These are phyloP conservation scores for Claviceps sp. DNA, from an alignment of 2,329 filamentous ascomycete genomes.

Conservation along the genomic window DNA sequence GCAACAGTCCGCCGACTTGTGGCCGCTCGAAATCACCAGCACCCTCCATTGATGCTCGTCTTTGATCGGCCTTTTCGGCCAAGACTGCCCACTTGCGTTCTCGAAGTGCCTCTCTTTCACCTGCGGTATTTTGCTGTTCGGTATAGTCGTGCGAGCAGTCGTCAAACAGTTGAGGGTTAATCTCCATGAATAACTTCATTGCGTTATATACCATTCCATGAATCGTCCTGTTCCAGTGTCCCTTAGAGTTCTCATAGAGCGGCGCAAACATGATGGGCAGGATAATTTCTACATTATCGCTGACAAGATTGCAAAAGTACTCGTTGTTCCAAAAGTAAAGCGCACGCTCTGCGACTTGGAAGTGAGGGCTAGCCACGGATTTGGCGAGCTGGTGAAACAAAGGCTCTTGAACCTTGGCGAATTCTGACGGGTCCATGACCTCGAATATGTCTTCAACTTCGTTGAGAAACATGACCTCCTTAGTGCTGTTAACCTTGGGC, in stretches of 20 bases:
- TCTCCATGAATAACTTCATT: constrained; percentile 99
- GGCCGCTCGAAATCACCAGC: constrained; percentile 20
- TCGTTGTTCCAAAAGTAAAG: constrained; percentile 99
- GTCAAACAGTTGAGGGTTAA: constrained; percentile 95
- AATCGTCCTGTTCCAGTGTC: constrained; percentile 99
- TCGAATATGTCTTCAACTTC: constrained; percentile 99
- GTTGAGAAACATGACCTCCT: constrained; percentile 99
- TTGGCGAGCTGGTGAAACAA: constrained; percentile 96
- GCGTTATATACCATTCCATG: constrained; percentile 99
- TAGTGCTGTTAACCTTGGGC: constrained; percentile 99
- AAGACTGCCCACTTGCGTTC: constrained; percentile 84
- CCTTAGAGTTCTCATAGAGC: constrained; percentile 96
- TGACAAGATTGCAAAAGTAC: constrained; percentile 98
- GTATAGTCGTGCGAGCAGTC: constrained; percentile 98
- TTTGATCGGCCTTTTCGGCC: constrained; percentile 62
- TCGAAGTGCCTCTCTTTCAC: constrained; percentile 67
- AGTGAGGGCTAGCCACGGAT: constrained; percentile 94
- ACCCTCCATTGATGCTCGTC: constrained; percentile 31
- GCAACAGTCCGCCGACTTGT: constrained; percentile 27
- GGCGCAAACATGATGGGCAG: constrained; percentile 98
- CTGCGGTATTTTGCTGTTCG: constrained; percentile 84
- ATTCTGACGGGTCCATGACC: constrained; percentile 97
- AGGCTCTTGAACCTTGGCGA: constrained; percentile 95
- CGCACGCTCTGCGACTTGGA: constrained; percentile 93
- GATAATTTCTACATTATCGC: constrained; percentile 97